These are phyloP conservation scores for Stenogyne calaminthoides DNA, from an alignment of 305 asterid species.

Conservation along the genomic window DNA sequence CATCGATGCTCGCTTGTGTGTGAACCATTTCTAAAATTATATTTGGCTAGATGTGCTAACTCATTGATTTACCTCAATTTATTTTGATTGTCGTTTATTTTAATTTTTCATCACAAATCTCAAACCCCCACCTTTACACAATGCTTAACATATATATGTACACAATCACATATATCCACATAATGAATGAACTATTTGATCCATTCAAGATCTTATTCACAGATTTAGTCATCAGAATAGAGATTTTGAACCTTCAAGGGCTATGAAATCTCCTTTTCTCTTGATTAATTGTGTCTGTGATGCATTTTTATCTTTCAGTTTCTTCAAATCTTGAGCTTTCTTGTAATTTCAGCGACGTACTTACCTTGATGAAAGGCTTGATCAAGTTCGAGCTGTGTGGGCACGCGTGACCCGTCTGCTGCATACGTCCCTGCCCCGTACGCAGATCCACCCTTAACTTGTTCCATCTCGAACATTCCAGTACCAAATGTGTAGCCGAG, in stretches of 20 bases:
- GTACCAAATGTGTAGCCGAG: slow-evolving; percentile 76
- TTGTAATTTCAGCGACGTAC: slow-evolving; percentile 67
- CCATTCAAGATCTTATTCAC: neutral
- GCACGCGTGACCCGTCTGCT: slow-evolving; percentile 84
- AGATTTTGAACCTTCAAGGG: too few relatives aligned
- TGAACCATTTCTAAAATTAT: too few relatives aligned
- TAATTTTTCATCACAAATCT: too few relatives aligned
- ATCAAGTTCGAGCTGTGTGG: slow-evolving; percentile 70
- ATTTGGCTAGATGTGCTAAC: too few relatives aligned
- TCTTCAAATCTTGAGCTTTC: slow-evolving; percentile 49
- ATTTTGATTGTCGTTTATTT: too few relatives aligned
- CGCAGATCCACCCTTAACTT: slow-evolving; percentile 84
- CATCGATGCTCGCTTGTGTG: too few relatives aligned
- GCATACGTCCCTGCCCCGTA: slow-evolving; percentile 91
- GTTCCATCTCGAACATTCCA: slow-evolving; percentile 87
- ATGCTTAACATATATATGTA: neutral
- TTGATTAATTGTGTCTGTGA: neutral
- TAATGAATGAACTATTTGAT: neutral
- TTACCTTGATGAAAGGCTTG: slow-evolving; percentile 92
- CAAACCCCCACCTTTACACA: too few relatives aligned
- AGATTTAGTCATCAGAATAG: neutral
- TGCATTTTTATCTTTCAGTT: neutral
- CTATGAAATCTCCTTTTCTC: neutral
- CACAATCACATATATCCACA: neutral
- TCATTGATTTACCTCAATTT: too few relatives aligned